These are phyloP conservation scores for Theobroma cacao DNA, from an alignment of 345 rosid species.

Conservation along the genomic window DNA sequence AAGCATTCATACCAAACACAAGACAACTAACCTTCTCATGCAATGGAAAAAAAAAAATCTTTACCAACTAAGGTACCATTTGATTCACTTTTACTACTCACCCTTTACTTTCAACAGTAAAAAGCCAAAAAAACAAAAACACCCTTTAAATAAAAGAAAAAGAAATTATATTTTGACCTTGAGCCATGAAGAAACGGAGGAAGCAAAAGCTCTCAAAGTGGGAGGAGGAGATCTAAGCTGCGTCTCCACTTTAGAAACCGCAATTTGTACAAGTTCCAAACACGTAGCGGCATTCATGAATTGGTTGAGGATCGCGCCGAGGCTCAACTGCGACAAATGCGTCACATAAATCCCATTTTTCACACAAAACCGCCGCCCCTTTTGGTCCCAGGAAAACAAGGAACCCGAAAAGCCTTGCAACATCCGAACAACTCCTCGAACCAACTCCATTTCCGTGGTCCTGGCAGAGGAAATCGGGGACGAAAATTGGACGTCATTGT, in stretches of 20 bases:
- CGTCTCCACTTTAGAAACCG: slow-evolving; percentile 34
- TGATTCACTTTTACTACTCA: neutral
- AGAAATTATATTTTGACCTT: slow-evolving; percentile 35
- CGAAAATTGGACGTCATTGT: slow-evolving; percentile 36
- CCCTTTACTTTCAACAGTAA: neutral
- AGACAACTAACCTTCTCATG: neutral
- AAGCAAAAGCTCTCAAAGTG: slow-evolving; percentile 74
- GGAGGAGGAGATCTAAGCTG: slow-evolving; percentile 42
- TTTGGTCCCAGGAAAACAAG: slow-evolving; percentile 60
- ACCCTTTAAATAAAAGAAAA: neutral
- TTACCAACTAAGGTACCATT: neutral
- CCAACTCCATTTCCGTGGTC: slow-evolving; percentile 63
- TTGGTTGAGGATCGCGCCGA: slow-evolving; percentile 52
- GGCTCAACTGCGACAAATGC: slow-evolving; percentile 70
- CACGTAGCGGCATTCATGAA: slow-evolving; percentile 75
- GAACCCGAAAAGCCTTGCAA: slow-evolving; percentile 77
- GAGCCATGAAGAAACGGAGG: slow-evolving; percentile 68
- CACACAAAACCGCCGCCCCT: slow-evolving; percentile 34
- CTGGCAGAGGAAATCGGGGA: slow-evolving; percentile 35
- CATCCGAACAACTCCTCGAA: slow-evolving; percentile 61
- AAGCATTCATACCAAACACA: neutral
- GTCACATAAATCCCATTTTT: slow-evolving; percentile 54
- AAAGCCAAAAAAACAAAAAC: neutral
- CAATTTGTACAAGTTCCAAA: slow-evolving; percentile 61
- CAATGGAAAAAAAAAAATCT: neutral